Evolutionary conservation across 1,284 basidiomycete genomes (phyloP), one percentile per base, ranked within the genome.

Genomic region (Mycena citricolor): DNA sequence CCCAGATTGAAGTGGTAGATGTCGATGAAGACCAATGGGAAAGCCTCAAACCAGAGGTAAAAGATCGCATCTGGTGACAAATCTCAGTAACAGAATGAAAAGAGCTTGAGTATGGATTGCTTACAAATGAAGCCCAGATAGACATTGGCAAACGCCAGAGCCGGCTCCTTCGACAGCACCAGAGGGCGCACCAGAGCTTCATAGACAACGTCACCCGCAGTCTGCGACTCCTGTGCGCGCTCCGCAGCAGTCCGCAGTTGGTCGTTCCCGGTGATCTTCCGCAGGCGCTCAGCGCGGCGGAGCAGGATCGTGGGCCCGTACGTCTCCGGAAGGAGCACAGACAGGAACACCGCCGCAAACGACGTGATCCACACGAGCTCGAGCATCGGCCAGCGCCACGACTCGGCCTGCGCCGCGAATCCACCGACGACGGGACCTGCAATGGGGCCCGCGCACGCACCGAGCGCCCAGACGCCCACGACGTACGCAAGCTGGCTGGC

Each of bases 331-430:
- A 32, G 31, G 31, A 32, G 13, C 14, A 32, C 14, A n/a, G 31
- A n/a, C 7, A 32, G 31, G 13, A 32, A 45, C 24, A 58, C 54
- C n/a, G 66, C 81, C 73, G 28, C 74, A 72, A 17, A 83, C 57
- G 33, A 71, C 61, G 54, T 82, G 44, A 82, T 74, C 51, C 73
- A 72, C 21, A 74, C 65, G 32, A 78, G 59, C 24, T 76, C 67
- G 72, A 76, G 81, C 59, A 72, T 77, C 14, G 74, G 61, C 77
- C 77, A 80, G n/a, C 69, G 59, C 71, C 71, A 81, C 23, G 56
- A 54, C n/a, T 64, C 50, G 5, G 49, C 56, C 39, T 65, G 56
- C 7, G 31, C 31, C 6, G 31, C 31, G 31, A 32, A 32, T n/a
- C 7, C 6, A 19, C 33, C 33, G 4, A 35, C 24, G 3, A 35